A percentile compares a stretch with the other conserved stretches of the same genome.
Evolutionary conservation across 2,329 filamentous ascomycete species (phyloP).

Genomic region (Colletotrichum euphorbiae): DNA sequence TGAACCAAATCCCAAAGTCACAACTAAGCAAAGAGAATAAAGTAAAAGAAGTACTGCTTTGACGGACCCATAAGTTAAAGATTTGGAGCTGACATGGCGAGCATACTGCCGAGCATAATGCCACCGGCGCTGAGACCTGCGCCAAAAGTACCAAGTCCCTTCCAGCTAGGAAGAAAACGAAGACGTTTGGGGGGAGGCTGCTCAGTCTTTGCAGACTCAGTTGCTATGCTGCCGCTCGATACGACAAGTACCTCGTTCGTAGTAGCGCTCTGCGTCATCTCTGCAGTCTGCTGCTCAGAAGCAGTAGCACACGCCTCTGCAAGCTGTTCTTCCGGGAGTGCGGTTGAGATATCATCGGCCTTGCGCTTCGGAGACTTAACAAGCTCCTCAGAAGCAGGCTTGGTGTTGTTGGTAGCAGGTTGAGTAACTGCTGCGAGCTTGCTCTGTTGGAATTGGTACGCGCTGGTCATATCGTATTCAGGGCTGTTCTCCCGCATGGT

Average conservation of each 20-base stretch:
- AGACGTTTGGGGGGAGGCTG: slow-evolving; percentile 9
- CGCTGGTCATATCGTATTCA: slow-evolving; percentile 39
- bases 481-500: slow-evolving; percentile 19
- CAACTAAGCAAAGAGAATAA: neutral
- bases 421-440: slow-evolving; percentile 20
- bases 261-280: slow-evolving; percentile 27
- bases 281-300: neutral
- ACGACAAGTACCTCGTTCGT: neutral
- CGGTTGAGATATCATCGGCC: slow-evolving; percentile 46
- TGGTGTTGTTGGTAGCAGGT: neutral
- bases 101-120: slow-evolving; percentile 22
- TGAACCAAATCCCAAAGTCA: neutral
- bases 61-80: neutral
- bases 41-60: neutral
- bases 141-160: slow-evolving; percentile 4
- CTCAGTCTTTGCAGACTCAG: neutral
- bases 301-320: neutral
- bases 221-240: neutral
- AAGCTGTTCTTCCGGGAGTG: slow-evolving; percentile 40
- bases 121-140: slow-evolving; percentile 22
- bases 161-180: slow-evolving; percentile 11
- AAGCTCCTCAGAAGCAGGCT: neutral
- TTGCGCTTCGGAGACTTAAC: slow-evolving; percentile 47
- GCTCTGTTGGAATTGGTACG: slow-evolving; percentile 38
- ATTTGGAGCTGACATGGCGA: slow-evolving; percentile 30